phyloP scores from a whole-genome alignment of 2,329 filamentous ascomycete genomes.

The Verticillium nubilum region DNA sequence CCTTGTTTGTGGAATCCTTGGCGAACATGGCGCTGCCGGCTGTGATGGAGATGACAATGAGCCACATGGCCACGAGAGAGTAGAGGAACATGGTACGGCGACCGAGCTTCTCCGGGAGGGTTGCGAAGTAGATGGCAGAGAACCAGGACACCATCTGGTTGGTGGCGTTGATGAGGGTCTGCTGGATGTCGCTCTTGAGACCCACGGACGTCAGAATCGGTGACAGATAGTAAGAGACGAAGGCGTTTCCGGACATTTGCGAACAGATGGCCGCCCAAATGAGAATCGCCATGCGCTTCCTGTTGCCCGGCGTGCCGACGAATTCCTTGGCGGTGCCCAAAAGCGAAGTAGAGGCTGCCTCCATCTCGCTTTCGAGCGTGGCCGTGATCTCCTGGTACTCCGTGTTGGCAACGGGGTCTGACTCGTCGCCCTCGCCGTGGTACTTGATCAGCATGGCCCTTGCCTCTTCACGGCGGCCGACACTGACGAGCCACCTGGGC shows the following conservation, averaged over 20 bases:
- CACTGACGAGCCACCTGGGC: slow-evolving; percentile 55
- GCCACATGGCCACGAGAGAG: slow-evolving; percentile 10
- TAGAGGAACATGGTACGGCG: slow-evolving; percentile 16
- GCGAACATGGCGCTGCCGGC: slow-evolving; percentile 11
- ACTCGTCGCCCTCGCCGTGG: slow-evolving; percentile 48
- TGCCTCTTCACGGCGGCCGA: slow-evolving; percentile 46
- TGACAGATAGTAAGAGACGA: slow-evolving; percentile 29
- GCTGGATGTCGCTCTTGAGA: slow-evolving; percentile 20
- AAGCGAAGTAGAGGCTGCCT: too few species aligned
- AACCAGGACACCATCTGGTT: slow-evolving; percentile 8
- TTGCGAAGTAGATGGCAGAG: slow-evolving; percentile 9
- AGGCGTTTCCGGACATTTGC: slow-evolving; percentile 15
- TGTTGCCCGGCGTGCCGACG: slow-evolving; percentile 22
- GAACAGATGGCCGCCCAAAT: slow-evolving; percentile 25
- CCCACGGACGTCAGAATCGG: slow-evolving; percentile 24
- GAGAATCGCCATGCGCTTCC: slow-evolving; percentile 28
- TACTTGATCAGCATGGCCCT: slow-evolving; percentile 47
- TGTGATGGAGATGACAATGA: slow-evolving; percentile 7
- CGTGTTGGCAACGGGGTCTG: slow-evolving; percentile 42
- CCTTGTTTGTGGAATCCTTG: slow-evolving; percentile 6
- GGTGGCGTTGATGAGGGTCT: slow-evolving; percentile 28
- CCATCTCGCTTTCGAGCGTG: too few species aligned
- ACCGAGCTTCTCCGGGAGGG: slow-evolving; percentile 7
- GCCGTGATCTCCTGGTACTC: slow-evolving; percentile 42
- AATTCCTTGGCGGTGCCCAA: slow-evolving; percentile 16